Base-by-base conservation (phyloP, 345 rosid species). In the Citrus cavaleriei region DNA sequence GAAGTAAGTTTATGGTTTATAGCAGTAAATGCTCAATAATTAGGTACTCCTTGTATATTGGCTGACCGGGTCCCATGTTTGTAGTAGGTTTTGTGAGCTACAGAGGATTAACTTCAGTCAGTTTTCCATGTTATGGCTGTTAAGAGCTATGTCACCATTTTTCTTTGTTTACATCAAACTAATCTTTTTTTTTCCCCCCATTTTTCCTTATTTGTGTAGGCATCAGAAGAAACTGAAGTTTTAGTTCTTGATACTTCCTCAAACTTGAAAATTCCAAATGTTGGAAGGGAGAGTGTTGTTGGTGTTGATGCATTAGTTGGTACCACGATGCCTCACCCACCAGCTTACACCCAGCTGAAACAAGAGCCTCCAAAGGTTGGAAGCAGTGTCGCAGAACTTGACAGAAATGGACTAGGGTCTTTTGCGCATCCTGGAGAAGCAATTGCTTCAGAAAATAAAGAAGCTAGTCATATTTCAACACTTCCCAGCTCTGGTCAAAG, bases 171-270 rank as follows among this genome's bases (percentile, higher is more conserved):
- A 37, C 22, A n/a, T 46, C n/a, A 57, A 27, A 9, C 10, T 40
- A 32, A 30, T 4, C 5, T 67, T 68, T 69, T 34, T 68, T 69
- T 34, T 21, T 6, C 1, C 35, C 34, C 35, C 7, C 22, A 54
- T 19, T 5, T 57, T n/a, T 28, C 25, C 73, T 49, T 24, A 46
- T 38, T 71, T 57, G 22, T 85, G 55, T 76, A 91, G 98, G 82
- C 75, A 25, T 38, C 80, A 27, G 85, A 82, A 78, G 90, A 84
- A 75, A 67, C 79, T 38, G 81, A 86, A 71, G 72, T 32, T 49
- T 42, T 38, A 1, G 49, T 68, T 73, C 42, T 81, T 64, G 87
- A 68, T 40, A 60, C 74, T 78, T 32, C 76, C 18, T 30, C 79
- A 25, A 70, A 75, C 40, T 35, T 70, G 72, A 81, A 78, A 67